Percentiles rank a stretch among this genome's conserved stretches.
Conservation (phyloP, 2,329 filamentous ascomycete species). For the Alternaria burnsii region DNA sequence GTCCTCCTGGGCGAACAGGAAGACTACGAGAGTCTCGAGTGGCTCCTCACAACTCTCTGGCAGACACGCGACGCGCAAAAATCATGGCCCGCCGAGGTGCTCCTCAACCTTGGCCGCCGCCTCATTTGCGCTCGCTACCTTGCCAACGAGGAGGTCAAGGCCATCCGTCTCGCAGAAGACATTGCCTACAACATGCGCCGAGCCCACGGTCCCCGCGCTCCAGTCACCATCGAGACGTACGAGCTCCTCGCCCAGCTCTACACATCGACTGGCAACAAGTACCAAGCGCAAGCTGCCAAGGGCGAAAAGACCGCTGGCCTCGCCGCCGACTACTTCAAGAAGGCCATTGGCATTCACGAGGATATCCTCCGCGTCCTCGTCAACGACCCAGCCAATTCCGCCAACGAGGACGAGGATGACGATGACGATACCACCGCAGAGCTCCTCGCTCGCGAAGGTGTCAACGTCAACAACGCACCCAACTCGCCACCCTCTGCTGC, state of each 20-base stretch:
- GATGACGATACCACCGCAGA: slow-evolving; percentile 48
- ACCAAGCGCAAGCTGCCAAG: slow-evolving; percentile 48
- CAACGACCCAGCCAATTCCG: slow-evolving; percentile 20
- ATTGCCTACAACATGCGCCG: slow-evolving; percentile 65
- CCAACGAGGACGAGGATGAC: slow-evolving; percentile 41
- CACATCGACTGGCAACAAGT: slow-evolving; percentile 52
- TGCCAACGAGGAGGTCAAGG: slow-evolving; percentile 54
- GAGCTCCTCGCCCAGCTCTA: slow-evolving; percentile 61
- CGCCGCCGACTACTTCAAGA: slow-evolving; percentile 52
- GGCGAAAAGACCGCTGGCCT: slow-evolving; percentile 47
- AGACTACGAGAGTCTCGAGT: slow-evolving; percentile 55
- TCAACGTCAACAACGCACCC: slow-evolving; percentile 34
- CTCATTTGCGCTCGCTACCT: slow-evolving; percentile 63
- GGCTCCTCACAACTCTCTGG: slow-evolving; percentile 51
- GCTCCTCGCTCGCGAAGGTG: slow-evolving; percentile 48
- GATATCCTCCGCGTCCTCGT: slow-evolving; percentile 46
- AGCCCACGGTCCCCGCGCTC: slow-evolving; percentile 60
- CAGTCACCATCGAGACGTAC: slow-evolving; percentile 59
- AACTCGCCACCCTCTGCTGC: slow-evolving; percentile 1
- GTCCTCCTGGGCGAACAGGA: slow-evolving; percentile 55
- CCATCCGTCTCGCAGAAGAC: slow-evolving; percentile 58
- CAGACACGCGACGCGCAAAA: slow-evolving; percentile 45
- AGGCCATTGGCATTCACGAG: slow-evolving; percentile 44
- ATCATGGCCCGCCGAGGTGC: slow-evolving; percentile 48
- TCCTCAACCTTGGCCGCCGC: slow-evolving; percentile 62